Conservation (phyloP, 192 early-diverging fungal species). For the Coemansia sp. region DNA sequence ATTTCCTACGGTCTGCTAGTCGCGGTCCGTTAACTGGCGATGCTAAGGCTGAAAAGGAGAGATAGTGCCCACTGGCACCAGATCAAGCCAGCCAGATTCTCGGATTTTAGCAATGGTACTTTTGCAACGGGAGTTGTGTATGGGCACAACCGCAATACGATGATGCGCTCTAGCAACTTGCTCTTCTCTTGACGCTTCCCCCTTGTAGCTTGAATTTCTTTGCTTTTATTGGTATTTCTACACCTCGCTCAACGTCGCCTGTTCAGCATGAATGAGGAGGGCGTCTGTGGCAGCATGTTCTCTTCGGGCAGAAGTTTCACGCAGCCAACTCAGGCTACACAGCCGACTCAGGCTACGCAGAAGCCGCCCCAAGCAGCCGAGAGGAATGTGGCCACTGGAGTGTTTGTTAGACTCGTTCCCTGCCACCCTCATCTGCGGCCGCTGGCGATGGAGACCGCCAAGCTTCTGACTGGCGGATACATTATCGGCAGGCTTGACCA, state of each 20-base stretch:
- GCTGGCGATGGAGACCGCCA: slow-evolving; percentile 23
- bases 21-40: not conserved
- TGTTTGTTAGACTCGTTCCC: slow-evolving; percentile 35
- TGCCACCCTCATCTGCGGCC: slow-evolving; percentile 40
- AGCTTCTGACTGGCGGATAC: slow-evolving; percentile 32
- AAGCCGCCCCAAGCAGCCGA: slow-evolving; percentile 17
- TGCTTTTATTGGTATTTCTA: not conserved
- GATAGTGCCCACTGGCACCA: not conserved
- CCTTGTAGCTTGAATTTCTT: not conserved
- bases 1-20: not conserved
- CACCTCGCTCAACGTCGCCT: not conserved
- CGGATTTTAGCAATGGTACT: not conserved
- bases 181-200: not conserved
- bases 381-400: slow-evolving; percentile 5
- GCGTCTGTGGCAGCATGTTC: not conserved
- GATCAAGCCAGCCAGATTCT: not conserved
- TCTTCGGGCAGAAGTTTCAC: slow-evolving; percentile 15
- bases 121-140: not conserved
- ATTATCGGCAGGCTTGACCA: slow-evolving; percentile 31
- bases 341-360: slow-evolving; percentile 42
- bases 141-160: not conserved
- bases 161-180: not conserved
- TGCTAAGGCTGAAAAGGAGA: not conserved
- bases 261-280: slow-evolving; percentile 6
- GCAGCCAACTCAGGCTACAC: slow-evolving; percentile 44